Evolutionary conservation across 2,329 filamentous ascomycete genomes (phyloP).

Genomic region (Verticillium albo-atrum): DNA sequence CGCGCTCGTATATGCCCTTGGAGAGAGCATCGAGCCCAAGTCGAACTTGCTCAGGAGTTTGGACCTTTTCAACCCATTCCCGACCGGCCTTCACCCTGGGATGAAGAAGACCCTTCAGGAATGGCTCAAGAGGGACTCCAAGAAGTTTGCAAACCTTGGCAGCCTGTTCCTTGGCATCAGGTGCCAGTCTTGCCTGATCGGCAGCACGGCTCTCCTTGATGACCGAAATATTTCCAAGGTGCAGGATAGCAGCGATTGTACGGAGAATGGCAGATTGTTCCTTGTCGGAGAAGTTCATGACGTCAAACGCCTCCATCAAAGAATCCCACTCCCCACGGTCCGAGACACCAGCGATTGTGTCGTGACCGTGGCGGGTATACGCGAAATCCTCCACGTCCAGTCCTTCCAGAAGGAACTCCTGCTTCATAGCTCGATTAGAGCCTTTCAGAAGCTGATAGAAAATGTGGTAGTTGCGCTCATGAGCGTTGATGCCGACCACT

Average conservation of each 20-base stretch:
- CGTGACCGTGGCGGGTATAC: constrained; percentile 88
- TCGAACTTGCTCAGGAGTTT: constrained; percentile 93
- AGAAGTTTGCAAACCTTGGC: constrained; percentile 78
- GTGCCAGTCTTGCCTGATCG: constrained; percentile 80
- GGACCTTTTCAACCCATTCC: constrained; percentile 98
- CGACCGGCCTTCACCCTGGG: constrained; percentile 92
- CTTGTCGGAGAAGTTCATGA: constrained; percentile 88
- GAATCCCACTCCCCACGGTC: constrained; percentile 87
- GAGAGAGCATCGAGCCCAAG: constrained; percentile 85
- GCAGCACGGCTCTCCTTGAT: constrained; percentile 85
- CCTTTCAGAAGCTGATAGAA: constrained; percentile 95
- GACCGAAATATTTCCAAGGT: constrained; percentile 87
- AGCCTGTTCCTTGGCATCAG: constrained; percentile 70
- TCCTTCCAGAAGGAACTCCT: constrained; percentile 70
- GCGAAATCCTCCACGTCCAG: constrained; percentile 81
- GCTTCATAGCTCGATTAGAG: constrained; percentile 67
- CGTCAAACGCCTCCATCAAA: constrained; percentile 84
- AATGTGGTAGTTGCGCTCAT: constrained; percentile 93
- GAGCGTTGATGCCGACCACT: constrained; percentile 80
- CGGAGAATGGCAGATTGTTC: constrained; percentile 81
- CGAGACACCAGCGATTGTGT: constrained; percentile 84
- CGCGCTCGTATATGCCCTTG: constrained; percentile 96
- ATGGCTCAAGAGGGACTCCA: constrained; percentile 78
- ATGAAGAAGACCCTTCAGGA: constrained; percentile 83
- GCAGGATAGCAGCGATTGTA: constrained; percentile 86